A percentile compares a stretch with the other conserved stretches of the same genome.
Conservation (phyloP, 208 protist genomes). For the Acanthamoeba sp. region DNA sequence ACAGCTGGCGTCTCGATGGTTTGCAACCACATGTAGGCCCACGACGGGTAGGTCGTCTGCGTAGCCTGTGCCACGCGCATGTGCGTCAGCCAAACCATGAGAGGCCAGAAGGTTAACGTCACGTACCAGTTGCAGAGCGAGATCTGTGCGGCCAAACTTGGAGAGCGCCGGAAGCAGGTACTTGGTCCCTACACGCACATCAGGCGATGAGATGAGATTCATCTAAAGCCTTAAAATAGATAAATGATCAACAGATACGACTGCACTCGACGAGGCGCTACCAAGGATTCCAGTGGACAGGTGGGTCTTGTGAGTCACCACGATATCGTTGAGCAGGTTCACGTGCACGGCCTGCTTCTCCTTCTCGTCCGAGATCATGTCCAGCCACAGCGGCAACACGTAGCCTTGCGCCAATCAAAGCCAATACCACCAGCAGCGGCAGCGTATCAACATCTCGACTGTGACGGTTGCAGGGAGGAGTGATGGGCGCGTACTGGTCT, state of each 20-base stretch:
- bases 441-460: too few species aligned
- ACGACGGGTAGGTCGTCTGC: conserved; percentile 66
- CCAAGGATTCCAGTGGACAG: conserved; percentile 71
- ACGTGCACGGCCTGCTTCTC: neutral
- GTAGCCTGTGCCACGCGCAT: neutral
- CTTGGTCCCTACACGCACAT: conserved; percentile 35
- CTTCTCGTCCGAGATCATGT: conserved; percentile 6
- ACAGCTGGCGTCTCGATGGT: conserved; percentile 34
- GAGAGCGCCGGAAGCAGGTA: conserved; percentile 70
- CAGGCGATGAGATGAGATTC: too few species aligned
- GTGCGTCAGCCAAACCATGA: neutral
- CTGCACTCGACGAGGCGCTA: neutral
- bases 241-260: neutral
- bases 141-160: conserved; percentile 26
- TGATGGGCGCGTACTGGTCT: conserved; percentile 55
- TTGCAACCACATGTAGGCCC: conserved; percentile 76
- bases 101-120: neutral
- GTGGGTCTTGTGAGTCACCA: conserved; percentile 30
- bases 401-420: neutral
- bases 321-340: conserved; percentile 7
- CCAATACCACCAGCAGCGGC: neutral
- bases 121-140: conserved; percentile 65
- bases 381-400: conserved; percentile 47
- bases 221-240: too few species aligned
- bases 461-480: too few species aligned